Conservation (phyloP, 495 filamentous ascomycete genomes). For the Physcia stellaris region DNA sequence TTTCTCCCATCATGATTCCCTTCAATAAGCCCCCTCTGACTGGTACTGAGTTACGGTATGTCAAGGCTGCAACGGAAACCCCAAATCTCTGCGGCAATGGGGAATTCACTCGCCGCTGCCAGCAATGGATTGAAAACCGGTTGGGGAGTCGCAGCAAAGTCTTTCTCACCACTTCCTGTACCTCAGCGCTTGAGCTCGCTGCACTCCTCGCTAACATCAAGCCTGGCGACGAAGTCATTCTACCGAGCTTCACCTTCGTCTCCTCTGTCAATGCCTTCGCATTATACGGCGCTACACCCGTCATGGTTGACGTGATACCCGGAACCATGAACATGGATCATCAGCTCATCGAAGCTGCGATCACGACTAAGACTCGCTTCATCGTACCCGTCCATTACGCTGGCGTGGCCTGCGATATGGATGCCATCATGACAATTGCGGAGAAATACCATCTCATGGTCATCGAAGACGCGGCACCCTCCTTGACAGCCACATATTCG, state of each 20-base stretch:
- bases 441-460: constrained; percentile 10
- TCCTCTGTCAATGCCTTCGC: constrained; percentile 13
- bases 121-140: constrained; percentile 12
- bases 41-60: constrained; percentile 6
- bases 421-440: constrained; percentile 11
- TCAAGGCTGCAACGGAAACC: constrained; percentile 3
- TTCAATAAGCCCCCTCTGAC: constrained; percentile 8
- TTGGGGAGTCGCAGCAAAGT: constrained; percentile 9
- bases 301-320: constrained; percentile 9
- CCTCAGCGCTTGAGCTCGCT: constrained; percentile 12
- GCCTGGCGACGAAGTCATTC: constrained; percentile 15
- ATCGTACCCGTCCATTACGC: constrained; percentile 17
- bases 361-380: constrained; percentile 12
- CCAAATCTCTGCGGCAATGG: constrained; percentile 11
- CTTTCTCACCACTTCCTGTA: constrained; percentile 13
- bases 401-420: constrained; percentile 16
- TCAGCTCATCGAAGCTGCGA: constrained; percentile 8
- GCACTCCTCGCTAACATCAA: constrained; percentile 10
- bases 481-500: constrained; percentile 8
- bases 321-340: constrained; percentile 14
- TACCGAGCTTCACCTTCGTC: constrained; percentile 16
- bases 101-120: constrained; percentile 10
- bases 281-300: constrained; percentile 11
- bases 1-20: no score
- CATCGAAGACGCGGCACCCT: constrained; percentile 16